Evolutionary conservation across 257 asterid species (phyloP), one percentile per base, ranked within the genome.

Genomic region (Jasminum sambac): DNA sequence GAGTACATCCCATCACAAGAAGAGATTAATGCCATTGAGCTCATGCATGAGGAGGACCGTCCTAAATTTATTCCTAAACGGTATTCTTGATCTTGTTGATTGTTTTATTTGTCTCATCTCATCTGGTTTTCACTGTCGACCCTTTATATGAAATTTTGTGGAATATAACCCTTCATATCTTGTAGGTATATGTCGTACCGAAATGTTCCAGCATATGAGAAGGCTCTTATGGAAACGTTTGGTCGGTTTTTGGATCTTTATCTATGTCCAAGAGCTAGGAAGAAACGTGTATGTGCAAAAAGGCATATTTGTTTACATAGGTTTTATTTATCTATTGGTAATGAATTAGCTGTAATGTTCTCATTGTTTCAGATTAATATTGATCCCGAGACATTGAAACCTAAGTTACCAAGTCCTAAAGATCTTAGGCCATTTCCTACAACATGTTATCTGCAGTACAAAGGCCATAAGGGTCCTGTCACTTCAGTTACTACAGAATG

Each of bases 191-290:
- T 30, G 36, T 30, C 4, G 2, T 30, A 1, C 36, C 36, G 2
- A 30, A 30, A 30, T 30, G 36, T 30, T 1, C 36, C 1, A 1
- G 36, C 1, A 30, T 30, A 30, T 30, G 36, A 30, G 36, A 91
- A 89, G 73, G 91, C 95, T 75, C 91, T 95, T 72, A 84, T 80
- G 50, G 98, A 95, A 74, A 78, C 73, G 39, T 95, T 95, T 77
- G 97, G 87, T 71, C 98, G 99, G 13, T 89, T 96, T 80, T 77
- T 95, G 83, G 99, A 95, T 87, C 98, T 95, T 66, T 95, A 95
- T 81, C 69, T 91, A 61, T 91, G 98, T 81, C 96, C 99, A 60
- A 81, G 99, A 75, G 87, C 79, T 70, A 89, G 86, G 42, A 95
- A 89, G 68, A 95, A 89, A 61, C 97, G 99, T 66, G 99, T 95